Evolutionary conservation across 1,284 basidiomycete genomes (phyloP).

Genomic region (Microbotryum scabiosae): DNA sequence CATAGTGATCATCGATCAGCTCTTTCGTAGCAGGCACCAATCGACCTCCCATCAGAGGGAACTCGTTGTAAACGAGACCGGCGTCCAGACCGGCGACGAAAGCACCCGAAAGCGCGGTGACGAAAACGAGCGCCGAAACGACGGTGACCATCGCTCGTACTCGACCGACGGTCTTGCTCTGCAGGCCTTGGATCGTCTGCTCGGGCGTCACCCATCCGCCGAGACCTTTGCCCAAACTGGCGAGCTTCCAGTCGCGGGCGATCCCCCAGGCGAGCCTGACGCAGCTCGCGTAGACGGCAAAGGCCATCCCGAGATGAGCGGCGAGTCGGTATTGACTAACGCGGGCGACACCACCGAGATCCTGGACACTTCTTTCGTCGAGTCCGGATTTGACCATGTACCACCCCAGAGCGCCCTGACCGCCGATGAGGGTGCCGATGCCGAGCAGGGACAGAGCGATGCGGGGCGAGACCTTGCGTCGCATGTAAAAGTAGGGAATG

Average conservation of each 20-base stretch:
- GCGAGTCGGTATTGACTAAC: conserved; percentile 96
- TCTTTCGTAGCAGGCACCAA: conserved; percentile 75
- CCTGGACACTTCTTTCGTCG: conserved; percentile 52
- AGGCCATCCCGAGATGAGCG: conserved; percentile 82
- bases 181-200: conserved; percentile 44
- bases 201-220: conserved; percentile 31
- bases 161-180: conserved; percentile 50
- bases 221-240: conserved; percentile 41
- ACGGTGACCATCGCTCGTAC: conserved; percentile 57
- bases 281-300: conserved; percentile 87
- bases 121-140: conserved; percentile 66
- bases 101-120: conserved; percentile 90
- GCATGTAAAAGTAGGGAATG: conserved; percentile 67
- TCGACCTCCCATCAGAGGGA: conserved; percentile 89
- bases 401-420: conserved; percentile 85
- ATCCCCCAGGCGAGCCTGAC: conserved; percentile 70
- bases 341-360: conserved; percentile 77
- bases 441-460: conserved; percentile 28
- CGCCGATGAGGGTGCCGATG: conserved; percentile 36
- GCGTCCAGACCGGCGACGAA: conserved; percentile 98
- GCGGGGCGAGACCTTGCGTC: conserved; percentile 45
- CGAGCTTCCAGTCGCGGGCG: conserved; percentile 71
- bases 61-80: conserved; percentile 93
- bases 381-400: conserved; percentile 99
- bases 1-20: conserved; percentile 68